Evolutionary conservation across 495 filamentous ascomycete species (phyloP).

Genomic region (Aspergillus taichungensis): DNA sequence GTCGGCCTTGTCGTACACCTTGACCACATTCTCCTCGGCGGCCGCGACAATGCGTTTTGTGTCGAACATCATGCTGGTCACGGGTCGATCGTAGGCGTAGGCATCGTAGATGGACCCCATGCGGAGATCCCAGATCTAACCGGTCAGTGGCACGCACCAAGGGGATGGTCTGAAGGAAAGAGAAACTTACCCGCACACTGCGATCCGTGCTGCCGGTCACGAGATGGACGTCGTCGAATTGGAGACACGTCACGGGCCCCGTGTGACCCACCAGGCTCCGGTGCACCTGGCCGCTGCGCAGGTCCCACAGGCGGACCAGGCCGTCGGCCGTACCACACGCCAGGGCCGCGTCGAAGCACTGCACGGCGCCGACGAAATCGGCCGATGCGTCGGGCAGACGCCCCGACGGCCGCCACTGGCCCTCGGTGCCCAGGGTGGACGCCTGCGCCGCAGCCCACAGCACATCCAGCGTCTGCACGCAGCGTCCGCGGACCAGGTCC

Average conservation of each 20-base stretch:
- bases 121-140: constrained; percentile 95
- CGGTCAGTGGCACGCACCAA: constrained; percentile 5
- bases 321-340: constrained; percentile 98
- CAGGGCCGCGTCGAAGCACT: constrained; percentile 94
- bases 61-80: constrained; percentile 99
- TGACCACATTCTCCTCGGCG: constrained; percentile 84
- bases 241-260: constrained; percentile 86
- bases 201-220: constrained; percentile 92
- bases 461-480: constrained; percentile 96
- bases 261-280: constrained; percentile 94
- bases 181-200: constrained; percentile 74
- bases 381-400: constrained; percentile 58
- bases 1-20: constrained; percentile 96
- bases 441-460: constrained; percentile 96
- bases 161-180: background rate
- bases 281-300: constrained; percentile 92
- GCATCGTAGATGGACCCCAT: constrained; percentile 95
- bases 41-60: constrained; percentile 81
- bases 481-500: constrained; percentile 92
- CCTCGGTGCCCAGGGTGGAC: constrained; percentile 52
- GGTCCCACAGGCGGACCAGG: constrained; percentile 96
- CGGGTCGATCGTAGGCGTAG: constrained; percentile 86
- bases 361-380: constrained; percentile 89
- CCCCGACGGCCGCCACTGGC: constrained; percentile 48
- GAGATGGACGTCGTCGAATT: constrained; percentile 93